Base-by-base conservation (phyloP, 225 moss, liverwort and hornwort genomes). In the Bryoerythrophyllum caledonicum region DNA sequence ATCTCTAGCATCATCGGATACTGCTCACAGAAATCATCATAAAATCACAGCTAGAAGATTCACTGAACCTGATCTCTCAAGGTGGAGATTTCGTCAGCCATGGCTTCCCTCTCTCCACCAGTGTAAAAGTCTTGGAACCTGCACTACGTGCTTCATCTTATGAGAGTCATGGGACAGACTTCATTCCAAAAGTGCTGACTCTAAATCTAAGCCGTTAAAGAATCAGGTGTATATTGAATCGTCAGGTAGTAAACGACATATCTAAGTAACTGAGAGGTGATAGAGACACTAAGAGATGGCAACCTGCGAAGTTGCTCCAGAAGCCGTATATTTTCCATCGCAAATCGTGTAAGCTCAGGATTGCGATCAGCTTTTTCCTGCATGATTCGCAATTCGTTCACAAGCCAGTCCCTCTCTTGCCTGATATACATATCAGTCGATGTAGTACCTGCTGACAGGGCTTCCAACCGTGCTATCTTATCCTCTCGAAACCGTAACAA, bases 261-360 rank as follows among this genome's bases (percentile, higher is more conserved):
- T 69, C 35, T 34, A 68, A 34, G 32, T 57, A 60, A 28, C 3
- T 6, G 49, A 62, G 19, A 62, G n/a, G 59, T 26, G 26, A 51
- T 24, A 30, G 27, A 52, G 25, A 64, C 28, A 40, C 38, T 16
- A 27, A 60, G 37, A 30, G 46, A 57, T 59, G 64, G 24, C 35
- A 81, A 97, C 96, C 94, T 97, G 77, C 96, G 91, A 77, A 94
- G 83, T 68, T 97, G 91, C 85, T 94, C 94, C 82, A 93, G 71
- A 67, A 97, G 71, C 40, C 94, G 86, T 26, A 94, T 94, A 63
- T 97, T 94, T 73, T 97, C 96, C 96, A 97, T 97, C 5, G 96
- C 96, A 68, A 97, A 97, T 38, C 96, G 91, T 79, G 96, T 97
- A 63, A 97, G 78, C 77, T 94, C 96, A 34, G 96, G 92, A 72